Evolutionary conservation across 257 asterid species (phyloP), one percentile per base, ranked within the genome.

Genomic region (Rehmannia glutinosa): DNA sequence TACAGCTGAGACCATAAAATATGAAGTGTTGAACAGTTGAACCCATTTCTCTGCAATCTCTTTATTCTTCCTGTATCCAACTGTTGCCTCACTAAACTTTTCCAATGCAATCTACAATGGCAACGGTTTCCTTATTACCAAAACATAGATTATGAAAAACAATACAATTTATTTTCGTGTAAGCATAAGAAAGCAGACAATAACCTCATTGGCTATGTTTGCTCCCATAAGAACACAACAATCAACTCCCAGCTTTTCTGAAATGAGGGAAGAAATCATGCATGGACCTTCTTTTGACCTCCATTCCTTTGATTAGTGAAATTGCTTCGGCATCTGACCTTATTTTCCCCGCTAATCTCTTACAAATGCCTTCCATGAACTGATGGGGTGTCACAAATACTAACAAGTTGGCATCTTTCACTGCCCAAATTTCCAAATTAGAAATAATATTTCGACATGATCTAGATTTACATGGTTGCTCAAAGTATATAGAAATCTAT

Each of bases 341-440:
- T 47, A 72, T 55, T 51, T 85, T 89, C 52, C 97, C 95, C 38
- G 71, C 75, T 17, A 89, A 59, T 68, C 74, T 83, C 70, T 62
- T 85, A 78, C 97, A 89, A n/a, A n/a, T n/a, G n/a, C n/a, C n/a
- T n/a, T n/a, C n/a, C n/a, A n/a, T n/a, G n/a, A n/a, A n/a, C n/a
- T 89, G 91, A 77, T 89, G 95, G 11, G 97, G 95, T 12, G 91
- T 89, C 66, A 87, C 97, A 77, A 89, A 89, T 30, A 87, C 97
- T 64, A 89, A 76, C 97, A 89, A 77, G 71, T 77, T 76, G 24
- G 95, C 88, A 76, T 82, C 91, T 77, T 63, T 85, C 66, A 85
- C 97, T 89, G 85, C 77, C 67, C 41, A 71, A 35, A 77, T 76
- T 45, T 1, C 24, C 39, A 23, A 15, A 39, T 43, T 33, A 58